Conservation (phyloP, 139 green algal genomes). For the Chlorella sp. region DNA sequence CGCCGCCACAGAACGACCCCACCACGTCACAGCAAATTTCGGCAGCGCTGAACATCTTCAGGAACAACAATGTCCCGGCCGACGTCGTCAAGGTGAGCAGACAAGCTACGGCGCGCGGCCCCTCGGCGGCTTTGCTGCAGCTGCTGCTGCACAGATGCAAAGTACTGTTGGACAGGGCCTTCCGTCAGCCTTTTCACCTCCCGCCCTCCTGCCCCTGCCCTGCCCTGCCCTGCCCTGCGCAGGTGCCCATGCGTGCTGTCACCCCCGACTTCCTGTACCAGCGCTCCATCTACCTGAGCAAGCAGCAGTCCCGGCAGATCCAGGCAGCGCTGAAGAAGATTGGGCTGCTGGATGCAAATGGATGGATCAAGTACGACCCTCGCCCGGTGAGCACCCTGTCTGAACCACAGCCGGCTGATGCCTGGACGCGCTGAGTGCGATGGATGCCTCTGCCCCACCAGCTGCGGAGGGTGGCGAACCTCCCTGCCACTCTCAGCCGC, state of each 20-base stretch:
- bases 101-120: no score
- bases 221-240: not conserved
- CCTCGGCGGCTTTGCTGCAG: not conserved
- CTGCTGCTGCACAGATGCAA: no score
- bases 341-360: not conserved
- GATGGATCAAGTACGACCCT: constrained; percentile 3
- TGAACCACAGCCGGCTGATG: not conserved
- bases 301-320: not conserved
- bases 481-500: no score
- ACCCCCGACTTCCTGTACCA: not conserved
- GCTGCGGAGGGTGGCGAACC: no score
- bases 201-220: not conserved
- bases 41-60: not conserved
- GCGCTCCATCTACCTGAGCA: constrained; percentile 21
- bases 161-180: no score
- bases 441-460: no score
- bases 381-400: not conserved
- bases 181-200: no score
- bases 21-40: not conserved
- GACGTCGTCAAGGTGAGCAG: constrained; percentile 11
- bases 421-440: no score
- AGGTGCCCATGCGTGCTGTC: not conserved
- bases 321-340: not conserved
- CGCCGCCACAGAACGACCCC: not conserved
- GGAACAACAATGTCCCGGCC: not conserved